Percentiles rank a stretch among this genome's conserved stretches.
phyloP scores from a whole-genome alignment of 106 monocot species.

The Dioscorea dumetorum region DNA sequence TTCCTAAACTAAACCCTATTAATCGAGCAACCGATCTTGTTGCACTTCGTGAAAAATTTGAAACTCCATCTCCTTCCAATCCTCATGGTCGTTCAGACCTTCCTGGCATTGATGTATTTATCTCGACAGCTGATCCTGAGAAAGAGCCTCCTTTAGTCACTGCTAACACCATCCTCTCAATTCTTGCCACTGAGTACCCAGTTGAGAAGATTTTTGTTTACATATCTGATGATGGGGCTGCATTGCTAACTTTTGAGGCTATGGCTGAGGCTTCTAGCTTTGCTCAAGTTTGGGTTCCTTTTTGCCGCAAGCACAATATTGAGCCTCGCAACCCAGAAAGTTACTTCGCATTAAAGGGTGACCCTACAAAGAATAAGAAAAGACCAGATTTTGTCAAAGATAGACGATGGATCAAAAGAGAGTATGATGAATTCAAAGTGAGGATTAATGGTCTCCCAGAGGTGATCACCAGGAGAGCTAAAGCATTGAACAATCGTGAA shows the following conservation, averaged over 20 bases:
- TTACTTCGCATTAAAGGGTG: constrained; percentile 63
- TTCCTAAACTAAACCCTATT: constrained; percentile 90
- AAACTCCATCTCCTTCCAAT: constrained; percentile 36
- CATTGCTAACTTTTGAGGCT: constrained; percentile 86
- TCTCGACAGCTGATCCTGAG: constrained; percentile 69
- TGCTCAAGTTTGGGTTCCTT: constrained; percentile 86
- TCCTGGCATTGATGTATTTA: constrained; percentile 57
- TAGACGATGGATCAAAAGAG: constrained; percentile 88
- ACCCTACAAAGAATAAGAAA: constrained; percentile 93
- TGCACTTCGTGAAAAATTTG: constrained; percentile 67
- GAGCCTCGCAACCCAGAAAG: constrained; percentile 88
- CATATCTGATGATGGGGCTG: constrained; percentile 88
- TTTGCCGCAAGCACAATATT: constrained; percentile 88
- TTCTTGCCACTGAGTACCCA: constrained; percentile 90
- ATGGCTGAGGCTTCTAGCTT: constrained; percentile 79
- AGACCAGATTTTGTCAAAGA: constrained; percentile 87
- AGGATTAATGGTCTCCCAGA: constrained; percentile 85
- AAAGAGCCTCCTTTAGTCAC: constrained; percentile 89
- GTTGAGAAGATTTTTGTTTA: constrained; percentile 82
- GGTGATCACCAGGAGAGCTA: constrained; percentile 42
- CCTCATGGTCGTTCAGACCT: constrained; percentile 62
- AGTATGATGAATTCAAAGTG: constrained; percentile 97
- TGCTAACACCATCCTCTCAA: constrained; percentile 81
- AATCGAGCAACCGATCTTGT: constrained; percentile 72
- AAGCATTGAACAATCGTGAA: constrained; percentile 32